Evolutionary conservation across 768 basidiomycete genomes (phyloP), one percentile per base, ranked within the genome.

Genomic region (Suillus cothurnatus): DNA sequence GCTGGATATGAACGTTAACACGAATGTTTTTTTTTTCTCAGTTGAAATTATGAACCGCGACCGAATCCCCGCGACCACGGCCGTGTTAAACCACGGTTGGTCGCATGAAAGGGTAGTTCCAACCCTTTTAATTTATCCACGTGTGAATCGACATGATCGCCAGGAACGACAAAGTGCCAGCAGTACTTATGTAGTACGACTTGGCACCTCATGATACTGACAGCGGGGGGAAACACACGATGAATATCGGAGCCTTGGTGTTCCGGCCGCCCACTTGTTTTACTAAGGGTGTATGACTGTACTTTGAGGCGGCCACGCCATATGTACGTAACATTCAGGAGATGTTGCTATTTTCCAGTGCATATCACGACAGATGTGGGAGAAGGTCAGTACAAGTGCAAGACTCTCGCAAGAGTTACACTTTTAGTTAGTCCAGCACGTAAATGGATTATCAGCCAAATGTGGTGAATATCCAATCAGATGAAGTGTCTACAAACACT

Each of bases 81-180:
- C 11, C 31, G n/a, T n/a, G n/a, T n/a, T n/a, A n/a, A 19, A 53
- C 52, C 52, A 31, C 53, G 53, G 8, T n/a, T n/a, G n/a, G n/a
- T n/a, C n/a, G n/a, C n/a, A n/a, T n/a, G n/a, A n/a, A n/a, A n/a
- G n/a, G n/a, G n/a, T n/a, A n/a, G n/a, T n/a, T 15, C 32, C n/a
- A 56, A 17, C 8, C 17, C 52, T 19, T 31, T 53, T 7, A 21
- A 43, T 43, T 43, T 53, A 55, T 32, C 21, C 53, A 21, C 53
- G 36, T 26, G 57, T 58, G 57, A 49, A 58, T 58, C 23, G 15
- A 39, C 36, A 12, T 38, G 57, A 58, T 58, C 57, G 57, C 23
- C 57, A 58, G 57, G 57, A 39, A 58, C 57, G 57, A 58, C 57
- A 55, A 34, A 55, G 53, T 55, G 53, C 53, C 53, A 55, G 53